A percentile compares a stretch with the other conserved stretches of the same genome.
These are phyloP conservation scores for Penicillium corylophilum DNA, from an alignment of 2,329 filamentous ascomycete species.

Conservation along the genomic window DNA sequence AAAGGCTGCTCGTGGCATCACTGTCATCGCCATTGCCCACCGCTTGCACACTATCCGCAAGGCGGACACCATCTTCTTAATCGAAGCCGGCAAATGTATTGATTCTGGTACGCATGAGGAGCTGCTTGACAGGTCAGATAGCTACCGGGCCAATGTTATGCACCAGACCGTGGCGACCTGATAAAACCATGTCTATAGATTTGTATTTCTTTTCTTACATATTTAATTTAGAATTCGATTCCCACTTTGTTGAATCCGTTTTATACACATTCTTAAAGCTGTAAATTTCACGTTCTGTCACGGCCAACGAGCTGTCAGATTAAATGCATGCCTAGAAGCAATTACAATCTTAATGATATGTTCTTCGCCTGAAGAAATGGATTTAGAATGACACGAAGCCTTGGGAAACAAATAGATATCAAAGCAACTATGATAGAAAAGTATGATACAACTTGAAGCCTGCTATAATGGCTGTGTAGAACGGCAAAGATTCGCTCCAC, in stretches of 20 bases:
- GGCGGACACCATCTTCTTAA: conserved; percentile 75
- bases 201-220: not conserved
- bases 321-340: not conserved
- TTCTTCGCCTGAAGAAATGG: not conserved
- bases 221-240: not conserved
- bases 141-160: conserved; percentile 42
- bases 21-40: conserved; percentile 44
- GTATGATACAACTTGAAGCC: not conserved
- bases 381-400: not conserved
- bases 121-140: conserved; percentile 49
- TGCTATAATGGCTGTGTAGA: not conserved
- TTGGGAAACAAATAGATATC: not conserved
- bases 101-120: conserved; percentile 64
- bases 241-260: not conserved
- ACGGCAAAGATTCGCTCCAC: not conserved
- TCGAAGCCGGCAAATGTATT: conserved; percentile 65
- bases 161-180: conserved; percentile 35
- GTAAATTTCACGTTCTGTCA: too few species aligned
- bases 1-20: conserved; percentile 34
- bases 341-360: not conserved
- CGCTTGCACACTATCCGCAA: conserved; percentile 57
- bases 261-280: not conserved
- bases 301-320: too few species aligned
- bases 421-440: not conserved
- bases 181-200: conserved; percentile 1